Conservation (phyloP, 768 basidiomycete species). For the Termitomyces titanicus region DNA sequence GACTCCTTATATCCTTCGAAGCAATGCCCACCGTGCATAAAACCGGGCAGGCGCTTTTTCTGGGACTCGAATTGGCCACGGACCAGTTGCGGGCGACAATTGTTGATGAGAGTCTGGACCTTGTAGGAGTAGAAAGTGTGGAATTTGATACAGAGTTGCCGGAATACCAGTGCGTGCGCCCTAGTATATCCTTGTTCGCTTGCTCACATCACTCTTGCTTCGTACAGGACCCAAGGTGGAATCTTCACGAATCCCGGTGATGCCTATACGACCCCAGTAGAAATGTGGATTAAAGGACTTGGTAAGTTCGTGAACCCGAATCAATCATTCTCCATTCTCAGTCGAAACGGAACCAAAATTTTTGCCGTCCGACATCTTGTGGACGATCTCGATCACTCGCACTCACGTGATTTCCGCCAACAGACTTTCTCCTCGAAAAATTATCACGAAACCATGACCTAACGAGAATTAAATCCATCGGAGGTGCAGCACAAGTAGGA, state of each 20-base stretch:
- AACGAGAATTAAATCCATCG: slow-evolving; percentile 67
- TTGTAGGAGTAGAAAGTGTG: slow-evolving; percentile 77
- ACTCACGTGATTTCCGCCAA: slow-evolving; percentile 21
- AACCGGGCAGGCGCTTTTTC: slow-evolving; percentile 56
- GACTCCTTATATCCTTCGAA: slow-evolving; percentile 14
- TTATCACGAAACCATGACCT: slow-evolving; percentile 68
- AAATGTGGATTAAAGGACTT: slow-evolving; percentile 88
- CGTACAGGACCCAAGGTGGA: slow-evolving; percentile 72
- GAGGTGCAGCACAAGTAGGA: slow-evolving; percentile 71
- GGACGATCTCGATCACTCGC: slow-evolving; percentile 25
- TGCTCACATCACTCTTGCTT: slow-evolving; percentile 7
- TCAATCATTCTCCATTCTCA: slow-evolving; percentile 17
- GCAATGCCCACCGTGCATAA: slow-evolving; percentile 43
- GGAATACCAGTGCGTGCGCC: slow-evolving; percentile 71
- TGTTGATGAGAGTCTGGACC: slow-evolving; percentile 78
- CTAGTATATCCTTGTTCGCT: background rate
- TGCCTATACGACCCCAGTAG: slow-evolving; percentile 83
- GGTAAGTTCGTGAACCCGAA: slow-evolving; percentile 45
- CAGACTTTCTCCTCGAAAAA: slow-evolving; percentile 77
- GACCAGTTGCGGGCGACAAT: slow-evolving; percentile 83
- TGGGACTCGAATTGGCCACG: slow-evolving; percentile 82
- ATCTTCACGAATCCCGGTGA: slow-evolving; percentile 86
- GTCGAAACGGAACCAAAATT: slow-evolving; percentile 59
- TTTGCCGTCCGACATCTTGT: slow-evolving; percentile 30
- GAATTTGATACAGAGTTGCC: slow-evolving; percentile 79